These are phyloP conservation scores for Parascedosporium putredinis DNA, from an alignment of 2,329 filamentous ascomycete species.

Conservation along the genomic window DNA sequence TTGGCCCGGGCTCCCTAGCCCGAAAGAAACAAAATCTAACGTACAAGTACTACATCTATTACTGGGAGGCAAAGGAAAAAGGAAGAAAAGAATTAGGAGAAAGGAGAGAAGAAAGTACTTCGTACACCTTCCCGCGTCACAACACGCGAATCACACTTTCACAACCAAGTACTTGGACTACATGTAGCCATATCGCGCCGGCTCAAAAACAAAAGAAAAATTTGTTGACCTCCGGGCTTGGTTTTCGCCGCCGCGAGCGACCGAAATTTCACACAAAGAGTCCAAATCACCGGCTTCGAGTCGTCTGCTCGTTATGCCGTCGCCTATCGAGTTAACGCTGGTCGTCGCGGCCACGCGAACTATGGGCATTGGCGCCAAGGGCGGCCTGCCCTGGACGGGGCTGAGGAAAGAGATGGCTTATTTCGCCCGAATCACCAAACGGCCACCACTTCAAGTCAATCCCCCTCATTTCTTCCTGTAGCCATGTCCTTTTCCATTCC, in stretches of 20 bases:
- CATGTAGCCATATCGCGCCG: too few relatives aligned
- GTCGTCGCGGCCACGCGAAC: conserved; percentile 85
- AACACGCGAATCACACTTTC: too few relatives aligned
- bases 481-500: background rate
- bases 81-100: too few relatives aligned
- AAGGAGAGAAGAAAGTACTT: too few relatives aligned
- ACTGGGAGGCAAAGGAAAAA: too few relatives aligned
- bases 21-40: too few relatives aligned
- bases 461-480: background rate
- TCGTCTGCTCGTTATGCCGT: conserved; percentile 12
- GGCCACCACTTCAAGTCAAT: conserved; percentile 32
- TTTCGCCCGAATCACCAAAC: conserved; percentile 82
- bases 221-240: too few relatives aligned
- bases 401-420: conserved; percentile 90
- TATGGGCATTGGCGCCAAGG: conserved; percentile 78
- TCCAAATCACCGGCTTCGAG: background rate
- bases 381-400: conserved; percentile 78
- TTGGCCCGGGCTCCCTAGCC: too few relatives aligned
- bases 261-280: background rate
- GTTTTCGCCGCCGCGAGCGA: too few relatives aligned
- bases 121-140: too few relatives aligned
- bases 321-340: conserved; percentile 60
- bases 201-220: too few relatives aligned
- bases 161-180: background rate
- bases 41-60: too few relatives aligned